Percentiles rank a stretch among this genome's conserved stretches.
Conservation (phyloP, 768 basidiomycete genomes). For the Chalciporus chontae region DNA sequence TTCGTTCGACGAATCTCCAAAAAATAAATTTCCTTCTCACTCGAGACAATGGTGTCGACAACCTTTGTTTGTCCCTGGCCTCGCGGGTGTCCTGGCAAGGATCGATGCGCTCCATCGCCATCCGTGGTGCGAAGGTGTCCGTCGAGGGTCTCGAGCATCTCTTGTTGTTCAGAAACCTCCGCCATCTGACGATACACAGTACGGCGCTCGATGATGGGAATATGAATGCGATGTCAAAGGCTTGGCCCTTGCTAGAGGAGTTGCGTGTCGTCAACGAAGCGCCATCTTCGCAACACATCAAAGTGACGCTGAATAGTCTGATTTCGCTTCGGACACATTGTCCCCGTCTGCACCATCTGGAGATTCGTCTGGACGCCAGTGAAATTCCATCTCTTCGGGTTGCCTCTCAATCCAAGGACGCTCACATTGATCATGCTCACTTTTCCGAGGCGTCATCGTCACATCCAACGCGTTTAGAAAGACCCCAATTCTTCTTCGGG, state of each 20-base stretch:
- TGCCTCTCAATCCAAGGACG: not conserved
- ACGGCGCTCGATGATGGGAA: conserved; percentile 10
- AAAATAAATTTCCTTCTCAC: conserved; percentile 7
- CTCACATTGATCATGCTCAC: too few relatives aligned
- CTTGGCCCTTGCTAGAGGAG: conserved; percentile 19
- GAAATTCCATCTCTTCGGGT: conserved; percentile 9
- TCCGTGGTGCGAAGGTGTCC: not conserved
- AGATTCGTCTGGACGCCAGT: conserved; percentile 18
- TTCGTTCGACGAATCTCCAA: conserved; percentile 10
- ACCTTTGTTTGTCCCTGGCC: not conserved
- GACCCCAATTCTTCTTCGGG: not conserved
- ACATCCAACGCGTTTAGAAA: not conserved
- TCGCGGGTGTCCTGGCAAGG: not conserved
- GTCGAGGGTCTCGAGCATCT: not conserved
- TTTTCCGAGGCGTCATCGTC: not conserved
- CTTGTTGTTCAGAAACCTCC: conserved; percentile 5
- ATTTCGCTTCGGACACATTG: conserved; percentile 11
- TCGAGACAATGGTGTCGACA: not conserved
- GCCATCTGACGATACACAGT: conserved; percentile 12
- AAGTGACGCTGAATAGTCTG: conserved; percentile 12
- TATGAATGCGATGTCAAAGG: conserved; percentile 15
- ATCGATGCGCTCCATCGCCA: not conserved
- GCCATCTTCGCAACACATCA: conserved; percentile 2
- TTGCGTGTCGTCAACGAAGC: conserved; percentile 14
- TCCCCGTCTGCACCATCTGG: conserved; percentile 14